phyloP scores from a whole-genome alignment of 352 stramenopile genomes.

The Pythium guiyangense region DNA sequence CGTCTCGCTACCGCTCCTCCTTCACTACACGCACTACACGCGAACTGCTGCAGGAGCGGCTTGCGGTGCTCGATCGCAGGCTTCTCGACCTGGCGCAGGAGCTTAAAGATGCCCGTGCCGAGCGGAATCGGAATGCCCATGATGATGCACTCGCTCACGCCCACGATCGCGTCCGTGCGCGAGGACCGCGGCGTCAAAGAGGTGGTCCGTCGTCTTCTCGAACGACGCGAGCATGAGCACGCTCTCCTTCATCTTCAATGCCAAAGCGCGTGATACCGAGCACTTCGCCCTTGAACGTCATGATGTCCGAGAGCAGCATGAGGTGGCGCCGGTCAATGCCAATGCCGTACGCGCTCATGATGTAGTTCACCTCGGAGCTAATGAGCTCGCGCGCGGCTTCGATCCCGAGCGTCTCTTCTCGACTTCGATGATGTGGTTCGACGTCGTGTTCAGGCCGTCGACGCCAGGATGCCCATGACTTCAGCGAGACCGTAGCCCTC shows the following conservation, averaged over 20 bases:
- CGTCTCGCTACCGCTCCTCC: background rate
- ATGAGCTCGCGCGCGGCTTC: constrained; percentile 97
- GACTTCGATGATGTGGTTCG: constrained; percentile 99
- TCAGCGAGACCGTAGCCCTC: constrained; percentile 97
- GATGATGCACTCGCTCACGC: constrained; percentile 99
- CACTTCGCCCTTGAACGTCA: constrained; percentile 98
- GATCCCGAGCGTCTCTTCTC: constrained; percentile 96
- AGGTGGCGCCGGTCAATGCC: constrained; percentile 98
- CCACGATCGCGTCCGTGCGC: constrained; percentile 97
- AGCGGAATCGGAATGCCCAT: constrained; percentile 99
- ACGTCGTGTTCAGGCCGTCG: constrained; percentile 93
- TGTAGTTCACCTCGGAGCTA: constrained; percentile 98
- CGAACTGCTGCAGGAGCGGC: constrained; percentile 38
- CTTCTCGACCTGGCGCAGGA: constrained; percentile 86
- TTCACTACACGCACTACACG: constrained; percentile 3
- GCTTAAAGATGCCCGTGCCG: constrained; percentile 98
- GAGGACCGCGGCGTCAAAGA: constrained; percentile 99
- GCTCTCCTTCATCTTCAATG: constrained; percentile 99
- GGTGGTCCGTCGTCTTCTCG: constrained; percentile 99
- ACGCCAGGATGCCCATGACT: constrained; percentile 98
- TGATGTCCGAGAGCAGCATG: constrained; percentile 99
- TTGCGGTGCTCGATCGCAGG: constrained; percentile 57
- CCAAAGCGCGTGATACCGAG: constrained; percentile 94
- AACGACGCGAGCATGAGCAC: constrained; percentile 99
- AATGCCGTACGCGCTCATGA: constrained; percentile 99